phyloP scores from a whole-genome alignment of 2,329 filamentous ascomycete genomes.

The Calonectria crousiana region DNA sequence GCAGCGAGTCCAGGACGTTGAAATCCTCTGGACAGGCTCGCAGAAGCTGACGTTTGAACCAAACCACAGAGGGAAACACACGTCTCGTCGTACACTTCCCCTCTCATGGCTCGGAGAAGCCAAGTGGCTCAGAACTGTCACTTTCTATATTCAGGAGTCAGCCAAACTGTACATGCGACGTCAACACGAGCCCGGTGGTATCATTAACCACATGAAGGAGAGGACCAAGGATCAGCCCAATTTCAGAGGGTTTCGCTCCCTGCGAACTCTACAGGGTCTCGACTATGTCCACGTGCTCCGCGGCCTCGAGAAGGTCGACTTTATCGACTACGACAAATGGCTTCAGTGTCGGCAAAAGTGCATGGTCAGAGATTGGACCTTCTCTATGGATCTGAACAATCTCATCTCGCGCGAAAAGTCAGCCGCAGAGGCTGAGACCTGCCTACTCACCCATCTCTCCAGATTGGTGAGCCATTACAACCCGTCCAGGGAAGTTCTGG shows the following conservation, averaged over 20 bases:
- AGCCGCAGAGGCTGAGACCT: constrained; percentile 28
- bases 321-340: constrained; percentile 55
- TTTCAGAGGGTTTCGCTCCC: constrained; percentile 48
- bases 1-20: constrained; percentile 58
- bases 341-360: background rate
- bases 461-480: background rate
- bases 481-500: constrained; percentile 20
- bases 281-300: constrained; percentile 59
- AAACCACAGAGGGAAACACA: constrained; percentile 36
- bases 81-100: constrained; percentile 54
- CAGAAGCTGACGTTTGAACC: constrained; percentile 44
- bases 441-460: constrained; percentile 37
- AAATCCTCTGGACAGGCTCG: constrained; percentile 57
- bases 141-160: constrained; percentile 56
- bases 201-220: constrained; percentile 38
- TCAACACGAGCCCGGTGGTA: constrained; percentile 47
- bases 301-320: constrained; percentile 54
- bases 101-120: constrained; percentile 52
- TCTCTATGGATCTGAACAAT: constrained; percentile 45
- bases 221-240: constrained; percentile 56
- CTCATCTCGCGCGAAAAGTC: constrained; percentile 21
- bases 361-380: constrained; percentile 46
- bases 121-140: constrained; percentile 54
- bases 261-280: constrained; percentile 58
- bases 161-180: constrained; percentile 48